Evolutionary conservation across 768 basidiomycete genomes (phyloP).

Genomic region (Cyathus striatus): DNA sequence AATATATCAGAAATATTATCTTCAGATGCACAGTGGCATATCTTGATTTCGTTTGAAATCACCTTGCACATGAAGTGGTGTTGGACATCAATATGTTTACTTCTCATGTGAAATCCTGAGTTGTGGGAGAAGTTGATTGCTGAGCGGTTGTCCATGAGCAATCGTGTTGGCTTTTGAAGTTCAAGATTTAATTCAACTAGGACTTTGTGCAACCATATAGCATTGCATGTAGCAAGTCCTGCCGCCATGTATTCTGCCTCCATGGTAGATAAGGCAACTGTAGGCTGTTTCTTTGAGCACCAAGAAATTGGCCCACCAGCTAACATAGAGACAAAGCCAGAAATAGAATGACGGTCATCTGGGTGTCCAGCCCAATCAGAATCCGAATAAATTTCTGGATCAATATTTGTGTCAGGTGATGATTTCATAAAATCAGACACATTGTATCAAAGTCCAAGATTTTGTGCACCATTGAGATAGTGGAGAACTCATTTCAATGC

Average conservation of each 20-base stretch:
- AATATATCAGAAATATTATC: background rate
- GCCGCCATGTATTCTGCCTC: constrained; percentile 3
- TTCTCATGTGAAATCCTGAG: background rate
- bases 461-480: background rate
- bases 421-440: too few relatives aligned
- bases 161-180: background rate
- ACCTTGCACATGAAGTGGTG: background rate
- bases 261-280: background rate
- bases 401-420: too few relatives aligned
- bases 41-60: background rate
- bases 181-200: background rate
- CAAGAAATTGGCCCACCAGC: background rate
- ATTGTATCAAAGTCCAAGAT: background rate
- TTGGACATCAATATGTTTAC: background rate
- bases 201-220: background rate
- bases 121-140: background rate
- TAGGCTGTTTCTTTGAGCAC: background rate
- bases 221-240: background rate
- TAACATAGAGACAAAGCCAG: background rate
- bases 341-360: background rate
- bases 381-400: background rate
- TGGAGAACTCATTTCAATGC: background rate
- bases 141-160: background rate
- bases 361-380: background rate
- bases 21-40: background rate